Percentiles rank a stretch among this genome's conserved stretches.
Evolutionary conservation across 2,329 filamentous ascomycete genomes (phyloP).

Genomic region (Phaeosphaeriaceae sp.): DNA sequence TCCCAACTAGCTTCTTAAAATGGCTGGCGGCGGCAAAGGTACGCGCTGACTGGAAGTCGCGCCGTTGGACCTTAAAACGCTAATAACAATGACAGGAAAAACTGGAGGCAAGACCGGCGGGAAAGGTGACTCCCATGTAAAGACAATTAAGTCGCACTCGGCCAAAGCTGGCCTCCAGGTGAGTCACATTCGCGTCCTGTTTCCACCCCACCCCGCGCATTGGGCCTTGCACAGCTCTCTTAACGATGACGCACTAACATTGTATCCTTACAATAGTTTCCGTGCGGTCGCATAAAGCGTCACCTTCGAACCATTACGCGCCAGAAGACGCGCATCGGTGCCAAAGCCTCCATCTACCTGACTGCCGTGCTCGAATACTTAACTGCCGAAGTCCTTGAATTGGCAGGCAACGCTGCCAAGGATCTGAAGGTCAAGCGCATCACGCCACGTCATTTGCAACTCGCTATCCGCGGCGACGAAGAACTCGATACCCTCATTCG

Average conservation of each 20-base stretch:
- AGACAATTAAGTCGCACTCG: conserved; percentile 92
- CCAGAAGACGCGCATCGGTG: conserved; percentile 99
- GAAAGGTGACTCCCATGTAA: conserved; percentile 77
- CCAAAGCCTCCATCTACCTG: conserved; percentile 97
- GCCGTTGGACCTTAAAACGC: conserved; percentile 22
- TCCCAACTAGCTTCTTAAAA: conserved; percentile 45
- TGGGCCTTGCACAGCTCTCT: conserved; percentile 12
- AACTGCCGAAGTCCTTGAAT: conserved; percentile 95
- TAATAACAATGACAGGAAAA: conserved; percentile 52
- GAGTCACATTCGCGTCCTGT: conserved; percentile 54
- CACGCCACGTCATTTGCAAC: conserved; percentile 94
- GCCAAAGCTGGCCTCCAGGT: conserved; percentile 95
- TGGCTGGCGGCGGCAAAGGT: conserved; percentile 86
- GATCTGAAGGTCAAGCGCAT: conserved; percentile 99
- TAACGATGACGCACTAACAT: conserved; percentile 34
- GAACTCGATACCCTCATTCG: conserved; percentile 97
- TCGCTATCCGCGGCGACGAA: conserved; percentile 97
- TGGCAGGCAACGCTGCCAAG: conserved; percentile 98
- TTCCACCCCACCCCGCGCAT: conserved; percentile 29
- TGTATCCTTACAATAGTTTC: conserved; percentile 70
- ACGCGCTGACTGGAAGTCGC: conserved; percentile 60
- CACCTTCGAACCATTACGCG: conserved; percentile 99
- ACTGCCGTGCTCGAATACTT: conserved; percentile 98
- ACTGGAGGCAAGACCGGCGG: conserved; percentile 87
- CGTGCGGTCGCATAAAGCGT: conserved; percentile 99